Percentiles rank a stretch among this genome's conserved stretches.
Conservation (phyloP, 1,284 basidiomycete species). For the Puccinia hordei region DNA sequence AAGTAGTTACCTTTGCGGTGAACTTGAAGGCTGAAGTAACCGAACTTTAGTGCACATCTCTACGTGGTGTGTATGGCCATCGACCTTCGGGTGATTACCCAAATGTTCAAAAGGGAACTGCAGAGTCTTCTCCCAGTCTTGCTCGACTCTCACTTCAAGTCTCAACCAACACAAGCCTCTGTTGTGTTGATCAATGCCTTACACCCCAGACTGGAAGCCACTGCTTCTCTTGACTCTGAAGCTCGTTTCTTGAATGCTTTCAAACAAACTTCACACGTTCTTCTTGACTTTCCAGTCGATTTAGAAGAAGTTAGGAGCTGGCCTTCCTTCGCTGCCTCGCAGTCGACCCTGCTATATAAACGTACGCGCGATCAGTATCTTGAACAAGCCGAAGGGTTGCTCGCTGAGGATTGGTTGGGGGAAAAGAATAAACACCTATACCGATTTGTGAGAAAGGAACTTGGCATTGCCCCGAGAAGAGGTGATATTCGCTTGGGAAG, state of each 20-base stretch:
- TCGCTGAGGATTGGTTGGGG: conserved; percentile 21
- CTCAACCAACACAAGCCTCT: neutral
- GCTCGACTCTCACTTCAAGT: conserved; percentile 31
- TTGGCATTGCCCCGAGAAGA: conserved; percentile 32
- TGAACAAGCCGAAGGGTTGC: conserved; percentile 9
- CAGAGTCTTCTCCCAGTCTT: conserved; percentile 5
- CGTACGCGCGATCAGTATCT: conserved; percentile 29
- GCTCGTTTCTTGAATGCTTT: conserved; percentile 35
- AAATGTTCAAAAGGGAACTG: conserved; percentile 30
- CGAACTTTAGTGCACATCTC: conserved; percentile 39
- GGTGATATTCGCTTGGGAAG: conserved; percentile 39
- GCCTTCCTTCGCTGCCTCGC: conserved; percentile 19
- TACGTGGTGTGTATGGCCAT: conserved; percentile 48
- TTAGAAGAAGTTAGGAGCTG: neutral
- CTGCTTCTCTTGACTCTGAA: conserved; percentile 28
- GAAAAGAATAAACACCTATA: conserved; percentile 29
- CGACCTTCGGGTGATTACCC: conserved; percentile 35
- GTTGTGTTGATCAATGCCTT: neutral
- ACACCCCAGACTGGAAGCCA: conserved; percentile 15
- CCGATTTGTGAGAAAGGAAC: conserved; percentile 28
- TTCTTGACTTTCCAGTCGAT: conserved; percentile 15
- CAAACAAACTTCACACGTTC: conserved; percentile 18
- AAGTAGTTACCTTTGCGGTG: neutral
- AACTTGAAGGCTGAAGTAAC: neutral
- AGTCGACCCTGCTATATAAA: neutral